Conservation (phyloP, 1,139 yeast genomes). For the Arxiozyma telluris region DNA sequence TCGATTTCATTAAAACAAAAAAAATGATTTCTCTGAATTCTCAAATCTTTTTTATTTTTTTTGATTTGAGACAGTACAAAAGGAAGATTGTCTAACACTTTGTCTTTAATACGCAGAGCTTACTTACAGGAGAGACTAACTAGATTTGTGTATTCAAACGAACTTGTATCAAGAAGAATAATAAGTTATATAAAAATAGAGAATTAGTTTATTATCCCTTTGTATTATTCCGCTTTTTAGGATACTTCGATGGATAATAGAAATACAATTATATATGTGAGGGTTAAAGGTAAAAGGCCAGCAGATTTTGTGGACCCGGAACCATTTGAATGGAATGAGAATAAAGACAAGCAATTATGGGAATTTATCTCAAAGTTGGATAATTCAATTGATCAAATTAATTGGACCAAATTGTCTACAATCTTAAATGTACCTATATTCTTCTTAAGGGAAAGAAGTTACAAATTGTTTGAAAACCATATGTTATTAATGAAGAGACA, state of each 20-base stretch:
- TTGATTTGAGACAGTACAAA: too few relatives aligned
- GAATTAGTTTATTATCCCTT: neutral
- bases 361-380: conserved; percentile 31
- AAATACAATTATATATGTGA: conserved; percentile 26
- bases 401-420: conserved; percentile 31
- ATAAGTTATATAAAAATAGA: too few relatives aligned
- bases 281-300: conserved; percentile 33
- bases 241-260: conserved; percentile 19
- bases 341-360: conserved; percentile 38
- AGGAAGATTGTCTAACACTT: neutral
- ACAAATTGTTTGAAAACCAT: conserved; percentile 24
- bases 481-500: conserved; percentile 21
- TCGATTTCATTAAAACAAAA: too few relatives aligned
- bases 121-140: too few relatives aligned
- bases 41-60: too few relatives aligned
- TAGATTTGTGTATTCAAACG: too few relatives aligned
- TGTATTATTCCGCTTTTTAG: neutral
- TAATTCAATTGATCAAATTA: conserved; percentile 31
- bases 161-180: too few relatives aligned
- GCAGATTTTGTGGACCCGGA: conserved; percentile 36
- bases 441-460: conserved; percentile 25
- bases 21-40: neutral
- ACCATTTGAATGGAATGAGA: conserved; percentile 35
- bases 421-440: conserved; percentile 23
- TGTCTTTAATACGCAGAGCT: neutral